Evolutionary conservation across 2,329 filamentous ascomycete genomes (phyloP), one percentile per base, ranked within the genome.

Genomic region (Alternaria conjuncta): DNA sequence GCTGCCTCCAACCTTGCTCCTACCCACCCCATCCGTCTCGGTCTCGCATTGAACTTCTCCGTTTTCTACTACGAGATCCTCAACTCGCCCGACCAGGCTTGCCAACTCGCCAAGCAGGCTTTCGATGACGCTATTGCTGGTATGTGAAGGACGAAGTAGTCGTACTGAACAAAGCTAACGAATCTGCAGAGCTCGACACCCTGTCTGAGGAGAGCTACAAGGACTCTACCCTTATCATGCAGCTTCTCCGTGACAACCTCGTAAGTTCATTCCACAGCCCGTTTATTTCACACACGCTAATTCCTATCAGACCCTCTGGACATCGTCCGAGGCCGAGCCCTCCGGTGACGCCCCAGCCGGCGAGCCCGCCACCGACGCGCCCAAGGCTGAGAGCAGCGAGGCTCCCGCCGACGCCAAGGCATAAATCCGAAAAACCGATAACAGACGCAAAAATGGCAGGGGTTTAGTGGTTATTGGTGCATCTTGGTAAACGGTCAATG

Each of bases 21-120:
- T 68, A 97, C 93, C 62, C 93, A 97, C 87, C 93, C 93, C 79
- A 97, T 96, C 84, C 93, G 93, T 79, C 91, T 97, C 71, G 93
- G 93, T 81, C 89, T 97, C 72, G 93, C 93, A 76, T 88, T 97
- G 73, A 97, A 97, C 90, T 96, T 96, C 88, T 97, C 94, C 71
- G 94, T 97, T 79, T 98, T 97, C 89, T 98, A 98, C 91, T 99
- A 99, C 84, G 93, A 99, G 90, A 99, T 98, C 82, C 88, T 98
- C 79, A 99, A 98, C 88, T 94, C 95, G 46, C 95, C 95, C 70
- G 96, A 98, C 83, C 95, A 96, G 86, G 95, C 94, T 81, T 97
- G 95, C 90, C 94, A 97, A 84, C 90, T 97, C 75, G 95, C 93
- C 84, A 97, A 97, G 89, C 92, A 95, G 83, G 93, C 93, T 63